A percentile compares a stretch with the other conserved stretches of the same genome.
phyloP scores from a whole-genome alignment of 2,329 filamentous ascomycete genomes.

The Gnomoniopsis smithogilvyi region DNA sequence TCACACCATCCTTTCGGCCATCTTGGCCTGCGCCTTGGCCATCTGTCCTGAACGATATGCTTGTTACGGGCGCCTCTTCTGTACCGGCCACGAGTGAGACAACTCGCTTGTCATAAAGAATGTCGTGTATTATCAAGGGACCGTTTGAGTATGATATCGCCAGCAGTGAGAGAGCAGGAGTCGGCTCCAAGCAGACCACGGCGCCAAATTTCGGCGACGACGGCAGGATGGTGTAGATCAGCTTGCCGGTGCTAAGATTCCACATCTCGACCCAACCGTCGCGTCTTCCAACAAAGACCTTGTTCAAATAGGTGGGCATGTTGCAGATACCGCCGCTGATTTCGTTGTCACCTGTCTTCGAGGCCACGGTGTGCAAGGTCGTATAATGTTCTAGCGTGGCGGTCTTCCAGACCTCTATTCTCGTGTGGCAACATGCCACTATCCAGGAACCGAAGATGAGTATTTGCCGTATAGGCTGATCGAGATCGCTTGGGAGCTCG shows the following conservation, averaged over 20 bases:
- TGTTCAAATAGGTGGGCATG: slow-evolving; percentile 95
- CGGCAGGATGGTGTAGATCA: slow-evolving; percentile 86
- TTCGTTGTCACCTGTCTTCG: slow-evolving; percentile 57
- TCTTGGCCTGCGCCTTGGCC: slow-evolving; percentile 84
- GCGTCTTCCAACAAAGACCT: slow-evolving; percentile 82
- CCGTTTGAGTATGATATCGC: slow-evolving; percentile 86
- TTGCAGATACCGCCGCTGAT: slow-evolving; percentile 78
- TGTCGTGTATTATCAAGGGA: slow-evolving; percentile 74
- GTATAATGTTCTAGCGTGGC: slow-evolving; percentile 85
- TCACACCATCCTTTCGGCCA: slow-evolving; percentile 80
- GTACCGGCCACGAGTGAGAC: slow-evolving; percentile 66
- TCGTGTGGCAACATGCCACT: slow-evolving; percentile 70
- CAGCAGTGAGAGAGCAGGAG: slow-evolving; percentile 78
- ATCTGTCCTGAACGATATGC: slow-evolving; percentile 88
- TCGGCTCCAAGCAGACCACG: slow-evolving; percentile 83
- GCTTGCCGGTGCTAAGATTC: slow-evolving; percentile 90
- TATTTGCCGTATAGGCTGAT: slow-evolving; percentile 73
- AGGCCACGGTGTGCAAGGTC: slow-evolving; percentile 62
- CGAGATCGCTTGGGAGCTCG: slow-evolving; percentile 59
- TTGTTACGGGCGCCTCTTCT: slow-evolving; percentile 66
- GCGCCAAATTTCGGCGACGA: slow-evolving; percentile 68
- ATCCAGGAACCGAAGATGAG: slow-evolving; percentile 90
- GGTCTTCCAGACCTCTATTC: slow-evolving; percentile 87
- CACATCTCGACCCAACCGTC: slow-evolving; percentile 95
- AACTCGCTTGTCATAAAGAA: slow-evolving; percentile 72